Evolutionary conservation across 805 yeast genomes (phyloP), one percentile per base, ranked within the genome.

Genomic region (Debaryomyces hansenii): DNA sequence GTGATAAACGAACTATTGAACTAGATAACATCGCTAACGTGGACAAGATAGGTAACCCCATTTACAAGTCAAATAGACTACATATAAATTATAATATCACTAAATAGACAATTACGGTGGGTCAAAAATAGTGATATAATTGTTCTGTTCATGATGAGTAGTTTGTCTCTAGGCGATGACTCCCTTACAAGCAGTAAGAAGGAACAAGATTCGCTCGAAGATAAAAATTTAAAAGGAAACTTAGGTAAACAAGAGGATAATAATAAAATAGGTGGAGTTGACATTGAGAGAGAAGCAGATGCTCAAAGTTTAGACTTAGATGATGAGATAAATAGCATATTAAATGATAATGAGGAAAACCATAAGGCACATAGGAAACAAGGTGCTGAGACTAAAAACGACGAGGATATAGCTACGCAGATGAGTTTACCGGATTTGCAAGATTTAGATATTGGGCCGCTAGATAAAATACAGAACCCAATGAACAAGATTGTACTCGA

Each of bases 151-250:
- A 46, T 32, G 34, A 50, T 50, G 53, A 47, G 53, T 46, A 52
- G 56, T 44, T 46, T 50, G 34, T 49, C 57, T 37, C 39, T 48
- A 46, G 52, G 58, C 47, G 62, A 58, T 56, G 59, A 55, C 45
- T 28, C 48, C 37, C 33, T 41, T 18, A n/a, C 45, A 18, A 37
- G 21, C 7, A 32, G 20, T 24, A 37, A 35, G 34, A 28, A 32
- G 32, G 37, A 36, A 20, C 41, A 44, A n/a, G n/a, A 32, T 20
- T 32, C 43, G 20, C 28, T 24, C 28, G 36, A 20, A 15, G 43
- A 20, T 18, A 20, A 21, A 18, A 42, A 42, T 16, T 34, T 32
- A 20, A 38, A 46, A 15, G 15, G 24, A 18, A 41, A 21, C 34
- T 34, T 41, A 14, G 21, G 21, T n/a, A 29, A 40, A 7, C 47